These are phyloP conservation scores for Globisporangium viniferum DNA, from an alignment of 352 stramenopile species.

Conservation along the genomic window DNA sequence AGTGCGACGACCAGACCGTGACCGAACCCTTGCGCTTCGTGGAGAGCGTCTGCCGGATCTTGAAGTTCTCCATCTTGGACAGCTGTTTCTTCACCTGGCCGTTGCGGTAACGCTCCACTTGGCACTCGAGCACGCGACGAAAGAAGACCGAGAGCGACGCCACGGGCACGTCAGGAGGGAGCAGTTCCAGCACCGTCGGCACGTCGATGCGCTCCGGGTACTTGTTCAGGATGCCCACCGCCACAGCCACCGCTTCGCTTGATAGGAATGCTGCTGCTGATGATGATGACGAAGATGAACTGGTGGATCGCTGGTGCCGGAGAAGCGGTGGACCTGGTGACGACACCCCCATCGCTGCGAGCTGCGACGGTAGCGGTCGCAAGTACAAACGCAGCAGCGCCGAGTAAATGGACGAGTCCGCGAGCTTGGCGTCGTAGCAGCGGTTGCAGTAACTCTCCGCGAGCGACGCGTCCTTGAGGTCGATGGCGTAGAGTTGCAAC, in stretches of 20 bases:
- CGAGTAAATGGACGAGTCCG: constrained; percentile 81
- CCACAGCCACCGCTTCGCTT: constrained; percentile 60
- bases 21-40: constrained; percentile 67
- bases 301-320: constrained; percentile 25
- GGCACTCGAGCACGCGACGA: constrained; percentile 64
- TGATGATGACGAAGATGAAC: constrained; percentile 1
- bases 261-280: constrained; percentile 17
- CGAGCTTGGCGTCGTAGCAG: constrained; percentile 70
- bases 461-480: constrained; percentile 66
- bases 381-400: constrained; percentile 74
- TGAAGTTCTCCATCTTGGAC: constrained; percentile 88
- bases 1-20: constrained; percentile 72
- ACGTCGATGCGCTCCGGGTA: constrained; percentile 83
- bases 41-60: constrained; percentile 60
- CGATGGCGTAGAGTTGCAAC: constrained; percentile 72
- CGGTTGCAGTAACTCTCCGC: constrained; percentile 81
- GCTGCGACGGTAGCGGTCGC: constrained; percentile 29
- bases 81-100: constrained; percentile 85
- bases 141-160: constrained; percentile 60
- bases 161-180: constrained; percentile 56
- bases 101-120: constrained; percentile 73
- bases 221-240: constrained; percentile 77
- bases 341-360: constrained; percentile 14
- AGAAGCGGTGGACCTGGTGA: constrained; percentile 20
- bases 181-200: constrained; percentile 64